Evolutionary conservation across 2,329 filamentous ascomycete genomes (phyloP).

Genomic region (Penicillium sumatraense): DNA sequence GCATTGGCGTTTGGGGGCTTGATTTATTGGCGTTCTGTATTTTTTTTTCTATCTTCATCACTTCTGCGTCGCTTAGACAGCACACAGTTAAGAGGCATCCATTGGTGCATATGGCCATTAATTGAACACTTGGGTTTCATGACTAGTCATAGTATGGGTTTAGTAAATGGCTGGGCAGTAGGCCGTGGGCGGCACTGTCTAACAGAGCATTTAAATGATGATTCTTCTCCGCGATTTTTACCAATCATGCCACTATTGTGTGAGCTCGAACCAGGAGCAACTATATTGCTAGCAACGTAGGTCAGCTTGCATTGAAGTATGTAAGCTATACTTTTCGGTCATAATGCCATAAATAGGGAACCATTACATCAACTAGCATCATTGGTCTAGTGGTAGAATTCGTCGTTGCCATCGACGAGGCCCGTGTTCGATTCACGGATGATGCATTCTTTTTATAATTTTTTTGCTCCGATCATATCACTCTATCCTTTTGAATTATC

Average conservation of each 20-base stretch:
- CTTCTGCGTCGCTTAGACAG: conserved; percentile 11
- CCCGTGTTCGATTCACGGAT: conserved; percentile 54
- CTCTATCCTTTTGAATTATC: too few relatives aligned
- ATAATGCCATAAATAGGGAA: not conserved
- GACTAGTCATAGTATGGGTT: not conserved
- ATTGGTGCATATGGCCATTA: conserved; percentile 19
- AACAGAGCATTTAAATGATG: not conserved
- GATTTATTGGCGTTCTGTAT: conserved; percentile 22
- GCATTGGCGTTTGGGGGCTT: conserved; percentile 15
- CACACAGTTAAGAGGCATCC: conserved; percentile 20
- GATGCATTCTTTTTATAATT: conserved; percentile 28
- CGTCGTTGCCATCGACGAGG: conserved; percentile 52
- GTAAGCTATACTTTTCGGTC: not conserved
- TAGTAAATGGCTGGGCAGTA: too few relatives aligned
- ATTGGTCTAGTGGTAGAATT: conserved; percentile 53
- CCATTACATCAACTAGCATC: conserved; percentile 34
- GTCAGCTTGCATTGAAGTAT: too few relatives aligned
- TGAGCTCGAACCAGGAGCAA: too few relatives aligned
- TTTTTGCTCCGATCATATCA: not conserved
- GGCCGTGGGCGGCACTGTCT: too few relatives aligned
- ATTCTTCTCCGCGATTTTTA: not conserved
- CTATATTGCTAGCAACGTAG: too few relatives aligned
- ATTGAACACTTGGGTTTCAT: conserved; percentile 7
- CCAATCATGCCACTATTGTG: too few relatives aligned
- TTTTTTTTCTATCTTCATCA: conserved; percentile 3